phyloP scores from a whole-genome alignment of 2,329 filamentous ascomycete genomes.

The Paraphoma sp. region DNA sequence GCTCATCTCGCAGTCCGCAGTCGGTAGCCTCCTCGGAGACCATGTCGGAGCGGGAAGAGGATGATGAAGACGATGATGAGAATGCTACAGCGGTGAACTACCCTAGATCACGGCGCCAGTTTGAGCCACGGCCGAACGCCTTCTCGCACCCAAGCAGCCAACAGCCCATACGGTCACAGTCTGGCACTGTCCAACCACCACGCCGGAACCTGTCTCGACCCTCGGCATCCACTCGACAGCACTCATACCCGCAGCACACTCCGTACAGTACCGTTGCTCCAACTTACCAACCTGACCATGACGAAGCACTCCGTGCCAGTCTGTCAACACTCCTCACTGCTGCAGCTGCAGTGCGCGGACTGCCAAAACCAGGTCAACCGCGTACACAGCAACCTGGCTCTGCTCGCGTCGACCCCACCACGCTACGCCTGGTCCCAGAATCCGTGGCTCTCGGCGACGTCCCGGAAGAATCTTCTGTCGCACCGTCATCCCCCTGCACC shows the following conservation, averaged over 20 bases:
- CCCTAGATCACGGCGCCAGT: conserved; percentile 60
- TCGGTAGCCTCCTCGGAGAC: conserved; percentile 47
- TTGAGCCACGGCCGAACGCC: conserved; percentile 89
- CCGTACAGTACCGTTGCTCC: conserved; percentile 75
- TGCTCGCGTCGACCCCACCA: conserved; percentile 56
- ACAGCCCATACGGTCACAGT: conserved; percentile 46
- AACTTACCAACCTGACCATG: conserved; percentile 83
- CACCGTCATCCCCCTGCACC: conserved; percentile 34
- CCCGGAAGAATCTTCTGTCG: conserved; percentile 33
- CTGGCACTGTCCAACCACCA: conserved; percentile 57
- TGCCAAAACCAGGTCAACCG: conserved; percentile 67
- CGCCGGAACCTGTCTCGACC: conserved; percentile 39
- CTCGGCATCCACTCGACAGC: conserved; percentile 44
- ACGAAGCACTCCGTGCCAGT: conserved; percentile 88
- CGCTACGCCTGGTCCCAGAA: conserved; percentile 66
- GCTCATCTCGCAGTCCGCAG: conserved; percentile 30
- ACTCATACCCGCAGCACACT: conserved; percentile 57
- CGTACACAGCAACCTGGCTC: conserved; percentile 42
- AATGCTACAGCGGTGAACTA: conserved; percentile 82
- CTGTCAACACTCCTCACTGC: conserved; percentile 96
- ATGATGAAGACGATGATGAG: conserved; percentile 76
- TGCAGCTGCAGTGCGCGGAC: conserved; percentile 83
- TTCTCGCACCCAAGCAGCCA: conserved; percentile 80
- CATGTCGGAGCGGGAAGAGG: conserved; percentile 44
- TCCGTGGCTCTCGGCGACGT: conserved; percentile 62